Conservation (phyloP, 768 basidiomycete genomes). For the Pleurotus citrinopileatus region DNA sequence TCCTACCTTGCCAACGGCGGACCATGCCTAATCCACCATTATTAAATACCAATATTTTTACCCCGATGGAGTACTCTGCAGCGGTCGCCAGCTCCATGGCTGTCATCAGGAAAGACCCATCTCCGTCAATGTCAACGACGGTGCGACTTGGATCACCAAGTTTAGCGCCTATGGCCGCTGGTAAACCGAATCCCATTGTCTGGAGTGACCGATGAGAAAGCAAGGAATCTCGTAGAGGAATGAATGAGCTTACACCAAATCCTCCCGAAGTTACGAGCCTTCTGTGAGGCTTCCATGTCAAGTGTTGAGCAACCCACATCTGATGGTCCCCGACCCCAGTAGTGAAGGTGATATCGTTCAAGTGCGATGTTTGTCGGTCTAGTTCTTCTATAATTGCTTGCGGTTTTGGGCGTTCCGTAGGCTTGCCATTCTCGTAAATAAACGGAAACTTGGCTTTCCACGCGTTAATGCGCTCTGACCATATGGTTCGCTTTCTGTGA, state of each 20-base stretch:
- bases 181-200: slow-evolving; percentile 99
- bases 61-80: slow-evolving; percentile 85
- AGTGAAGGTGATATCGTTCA: slow-evolving; percentile 78
- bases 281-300: slow-evolving; percentile 83
- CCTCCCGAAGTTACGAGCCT: slow-evolving; percentile 93
- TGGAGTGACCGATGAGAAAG: slow-evolving; percentile 26
- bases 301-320: slow-evolving; percentile 98
- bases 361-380: slow-evolving; percentile 70
- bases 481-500: slow-evolving; percentile 58
- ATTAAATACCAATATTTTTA: slow-evolving; percentile 91
- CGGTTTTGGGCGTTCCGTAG: slow-evolving; percentile 81
- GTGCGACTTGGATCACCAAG: slow-evolving; percentile 91
- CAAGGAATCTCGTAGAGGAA: slow-evolving; percentile 6
- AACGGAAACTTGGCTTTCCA: slow-evolving; percentile 94
- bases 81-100: slow-evolving; percentile 98
- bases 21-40: slow-evolving; percentile 99
- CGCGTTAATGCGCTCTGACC: slow-evolving; percentile 77
- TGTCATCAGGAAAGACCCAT: slow-evolving; percentile 99
- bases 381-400: slow-evolving; percentile 96
- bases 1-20: slow-evolving; percentile 93
- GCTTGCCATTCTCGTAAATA: slow-evolving; percentile 63
- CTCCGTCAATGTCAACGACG: slow-evolving; percentile 95
- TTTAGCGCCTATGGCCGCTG: slow-evolving; percentile 94
- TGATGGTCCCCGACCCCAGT: slow-evolving; percentile 99
- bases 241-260: slow-evolving; percentile 63